Conservation (phyloP, 164 flowering plant genomes). For the Vitis amurensis region DNA sequence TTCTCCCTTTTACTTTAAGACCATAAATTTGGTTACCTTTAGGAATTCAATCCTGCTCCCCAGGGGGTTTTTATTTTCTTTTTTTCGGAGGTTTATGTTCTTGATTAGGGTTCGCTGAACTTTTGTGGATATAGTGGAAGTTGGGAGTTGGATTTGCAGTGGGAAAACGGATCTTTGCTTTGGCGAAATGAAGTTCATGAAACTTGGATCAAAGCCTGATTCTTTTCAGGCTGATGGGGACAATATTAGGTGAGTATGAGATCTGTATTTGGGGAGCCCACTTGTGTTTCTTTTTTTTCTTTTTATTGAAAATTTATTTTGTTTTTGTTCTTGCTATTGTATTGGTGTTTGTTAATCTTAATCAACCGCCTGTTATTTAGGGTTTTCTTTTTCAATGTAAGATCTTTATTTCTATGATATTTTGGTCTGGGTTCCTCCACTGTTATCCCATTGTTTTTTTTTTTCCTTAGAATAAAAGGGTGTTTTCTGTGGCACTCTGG, state of each 20-base stretch:
- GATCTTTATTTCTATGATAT: too few species aligned
- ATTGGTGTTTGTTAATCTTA: too few species aligned
- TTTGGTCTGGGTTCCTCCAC: too few species aligned
- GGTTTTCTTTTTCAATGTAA: too few species aligned
- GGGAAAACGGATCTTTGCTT: constrained; percentile 10
- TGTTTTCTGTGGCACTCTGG: too few species aligned
- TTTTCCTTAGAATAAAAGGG: too few species aligned
- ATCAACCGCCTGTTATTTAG: too few species aligned
- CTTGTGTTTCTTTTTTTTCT: too few species aligned
- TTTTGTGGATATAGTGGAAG: background rate
- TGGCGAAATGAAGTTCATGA: constrained; percentile 62
- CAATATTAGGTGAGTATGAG: constrained; percentile 23
- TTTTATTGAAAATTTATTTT: too few species aligned
- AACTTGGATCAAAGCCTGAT: constrained; percentile 52
- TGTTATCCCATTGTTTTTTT: too few species aligned
- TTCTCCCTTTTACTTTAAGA: constrained; percentile 3
- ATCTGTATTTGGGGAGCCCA: background rate
- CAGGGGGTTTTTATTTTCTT: background rate
- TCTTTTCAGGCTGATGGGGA: constrained; percentile 33
- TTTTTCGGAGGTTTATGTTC: background rate
- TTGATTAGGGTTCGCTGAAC: background rate
- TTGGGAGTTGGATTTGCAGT: background rate
- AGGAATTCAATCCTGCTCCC: background rate
- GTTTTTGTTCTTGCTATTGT: too few species aligned
- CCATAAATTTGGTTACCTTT: constrained; percentile 8